phyloP scores from a whole-genome alignment of 2,329 filamentous ascomycete species.

The Fusarium caatingaense region DNA sequence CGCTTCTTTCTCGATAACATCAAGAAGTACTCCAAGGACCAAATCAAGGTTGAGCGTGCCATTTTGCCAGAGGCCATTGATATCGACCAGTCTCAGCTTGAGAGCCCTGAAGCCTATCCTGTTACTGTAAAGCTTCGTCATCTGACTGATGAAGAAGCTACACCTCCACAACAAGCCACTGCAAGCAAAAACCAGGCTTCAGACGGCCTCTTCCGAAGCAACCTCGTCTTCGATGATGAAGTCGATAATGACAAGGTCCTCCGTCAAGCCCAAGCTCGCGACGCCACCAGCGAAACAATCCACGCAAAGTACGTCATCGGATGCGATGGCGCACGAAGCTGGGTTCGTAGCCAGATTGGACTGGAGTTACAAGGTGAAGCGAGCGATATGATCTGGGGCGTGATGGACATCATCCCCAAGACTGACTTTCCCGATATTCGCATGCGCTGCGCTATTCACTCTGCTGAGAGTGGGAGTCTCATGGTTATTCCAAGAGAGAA shows the following conservation, averaged over 20 bases:
- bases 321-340: conserved; percentile 76
- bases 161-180: background rate
- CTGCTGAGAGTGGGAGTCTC: conserved; percentile 73
- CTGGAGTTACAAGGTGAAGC: conserved; percentile 66
- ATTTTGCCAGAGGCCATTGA: background rate
- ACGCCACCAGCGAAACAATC: conserved; percentile 23
- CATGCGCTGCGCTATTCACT: conserved; percentile 77
- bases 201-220: background rate
- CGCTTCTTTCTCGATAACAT: conserved; percentile 1
- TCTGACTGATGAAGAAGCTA: background rate
- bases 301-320: conserved; percentile 4
- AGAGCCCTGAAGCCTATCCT: background rate
- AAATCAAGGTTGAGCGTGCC: background rate
- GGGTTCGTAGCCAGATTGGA: conserved; percentile 72
- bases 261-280: background rate
- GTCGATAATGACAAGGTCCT: background rate
- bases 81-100: background rate
- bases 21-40: conserved; percentile 1
- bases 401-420: conserved; percentile 75
- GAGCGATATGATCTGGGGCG: conserved; percentile 71
- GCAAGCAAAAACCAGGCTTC: background rate
- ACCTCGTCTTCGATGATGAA: background rate
- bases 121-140: background rate
- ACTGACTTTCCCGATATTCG: conserved; percentile 81
- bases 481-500: conserved; percentile 79